Evolutionary conservation across 148 eudicot species (phyloP).

Genomic region (Pharnaceum exiguum): DNA sequence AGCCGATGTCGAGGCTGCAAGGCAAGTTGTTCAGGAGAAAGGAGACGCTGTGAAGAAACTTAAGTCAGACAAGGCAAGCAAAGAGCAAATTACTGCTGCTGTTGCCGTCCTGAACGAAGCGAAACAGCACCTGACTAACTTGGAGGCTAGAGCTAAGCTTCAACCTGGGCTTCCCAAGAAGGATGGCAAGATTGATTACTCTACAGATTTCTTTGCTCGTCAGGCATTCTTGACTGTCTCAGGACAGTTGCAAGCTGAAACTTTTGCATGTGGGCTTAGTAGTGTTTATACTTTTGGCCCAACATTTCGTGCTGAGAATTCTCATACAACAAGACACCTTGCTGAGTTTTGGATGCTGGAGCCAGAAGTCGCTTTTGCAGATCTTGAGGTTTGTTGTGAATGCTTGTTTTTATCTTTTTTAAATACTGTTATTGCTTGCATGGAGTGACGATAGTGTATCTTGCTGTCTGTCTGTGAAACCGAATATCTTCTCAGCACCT

Average conservation of each 20-base stretch:
- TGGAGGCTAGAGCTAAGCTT: conserved; percentile 64
- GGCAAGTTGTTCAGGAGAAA: conserved; percentile 50
- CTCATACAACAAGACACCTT: conserved; percentile 92
- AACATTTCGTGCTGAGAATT: conserved; percentile 91
- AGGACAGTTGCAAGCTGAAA: conserved; percentile 92
- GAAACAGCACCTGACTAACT: conserved; percentile 54
- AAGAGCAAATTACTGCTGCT: conserved; percentile 63
- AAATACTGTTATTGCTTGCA: not conserved
- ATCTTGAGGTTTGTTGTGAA: conserved; percentile 52
- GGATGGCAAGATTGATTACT: conserved; percentile 86
- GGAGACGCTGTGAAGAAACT: conserved; percentile 60
- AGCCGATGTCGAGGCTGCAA: conserved; percentile 64
- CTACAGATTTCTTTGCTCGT: conserved; percentile 86
- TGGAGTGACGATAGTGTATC: not conserved
- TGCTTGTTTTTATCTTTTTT: not conserved
- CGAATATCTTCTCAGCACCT: not conserved
- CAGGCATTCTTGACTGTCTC: conserved; percentile 98
- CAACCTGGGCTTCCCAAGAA: conserved; percentile 78
- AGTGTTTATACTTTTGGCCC: conserved; percentile 97
- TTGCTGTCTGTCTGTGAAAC: not conserved
- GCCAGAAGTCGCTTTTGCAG: conserved; percentile 97
- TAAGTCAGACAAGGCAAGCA: conserved; percentile 64
- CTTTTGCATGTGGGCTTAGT: conserved; percentile 84
- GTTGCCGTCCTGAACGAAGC: conserved; percentile 57
- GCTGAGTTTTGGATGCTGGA: conserved; percentile 99